Conservation (phyloP, 192 early-diverging fungal species). For the Linnemannia elongata region DNA sequence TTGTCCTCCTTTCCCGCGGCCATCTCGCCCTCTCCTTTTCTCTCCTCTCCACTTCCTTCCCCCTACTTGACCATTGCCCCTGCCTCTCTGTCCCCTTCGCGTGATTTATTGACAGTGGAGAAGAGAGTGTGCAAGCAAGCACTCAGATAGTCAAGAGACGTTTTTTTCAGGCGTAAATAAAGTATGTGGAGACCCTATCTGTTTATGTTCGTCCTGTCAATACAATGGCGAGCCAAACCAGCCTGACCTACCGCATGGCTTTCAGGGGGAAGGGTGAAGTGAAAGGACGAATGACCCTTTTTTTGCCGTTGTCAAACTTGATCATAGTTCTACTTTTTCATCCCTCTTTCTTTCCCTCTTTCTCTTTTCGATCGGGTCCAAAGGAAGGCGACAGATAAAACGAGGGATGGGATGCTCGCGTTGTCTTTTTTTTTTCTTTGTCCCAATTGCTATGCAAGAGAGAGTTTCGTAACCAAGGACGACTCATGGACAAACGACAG, state of each 20-base stretch:
- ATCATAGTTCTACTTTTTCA: not conserved
- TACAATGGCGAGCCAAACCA: not conserved
- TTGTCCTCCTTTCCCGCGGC: not conserved
- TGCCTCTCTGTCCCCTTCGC: not conserved
- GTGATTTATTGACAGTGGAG: not conserved
- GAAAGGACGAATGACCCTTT: not conserved
- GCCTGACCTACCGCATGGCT: conserved; percentile 1
- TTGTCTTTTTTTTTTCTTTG: not conserved
- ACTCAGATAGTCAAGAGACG: not conserved
- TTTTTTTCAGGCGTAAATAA: not conserved
- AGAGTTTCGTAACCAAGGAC: no score
- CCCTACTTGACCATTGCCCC: not conserved
- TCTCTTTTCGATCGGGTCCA: not conserved
- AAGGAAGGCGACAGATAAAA: not conserved
- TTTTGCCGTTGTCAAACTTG: not conserved
- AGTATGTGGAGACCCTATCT: not conserved
- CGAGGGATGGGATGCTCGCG: no score
- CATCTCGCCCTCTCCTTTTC: not conserved
- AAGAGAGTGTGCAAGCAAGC: not conserved
- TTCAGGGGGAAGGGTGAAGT: not conserved
- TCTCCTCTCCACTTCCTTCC: not conserved
- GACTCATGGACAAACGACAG: not conserved
- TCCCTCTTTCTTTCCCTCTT: not conserved
- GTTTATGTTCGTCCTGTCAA: not conserved
- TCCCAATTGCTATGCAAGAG: not conserved